These are phyloP conservation scores for Eucalyptus virginea DNA, from an alignment of 345 rosid genomes.

Conservation along the genomic window DNA sequence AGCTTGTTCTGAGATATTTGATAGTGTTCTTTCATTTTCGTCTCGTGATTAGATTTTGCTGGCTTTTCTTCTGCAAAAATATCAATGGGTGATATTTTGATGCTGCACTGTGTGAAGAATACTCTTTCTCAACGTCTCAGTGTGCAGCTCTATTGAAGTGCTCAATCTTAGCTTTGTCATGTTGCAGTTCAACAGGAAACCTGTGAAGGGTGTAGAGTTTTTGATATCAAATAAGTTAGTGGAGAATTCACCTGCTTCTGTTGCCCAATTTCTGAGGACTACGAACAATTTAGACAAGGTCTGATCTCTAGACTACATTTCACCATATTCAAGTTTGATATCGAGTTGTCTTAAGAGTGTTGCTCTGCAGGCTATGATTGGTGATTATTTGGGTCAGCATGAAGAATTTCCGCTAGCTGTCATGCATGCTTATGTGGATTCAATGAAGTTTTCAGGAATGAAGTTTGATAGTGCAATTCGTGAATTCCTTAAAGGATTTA, in stretches of 20 bases:
- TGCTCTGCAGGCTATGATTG: constrained; percentile 76
- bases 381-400: constrained; percentile 96
- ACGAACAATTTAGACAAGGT: constrained; percentile 82
- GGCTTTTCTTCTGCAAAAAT: neutral
- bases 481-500: constrained; percentile 86
- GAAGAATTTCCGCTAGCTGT: constrained; percentile 97
- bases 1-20: neutral
- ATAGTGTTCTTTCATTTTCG: neutral
- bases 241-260: constrained; percentile 66
- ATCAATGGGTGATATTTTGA: neutral
- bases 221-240: constrained; percentile 70
- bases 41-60: neutral
- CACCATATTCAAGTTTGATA: neutral
- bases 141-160: neutral
- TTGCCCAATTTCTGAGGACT: constrained; percentile 81
- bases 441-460: constrained; percentile 78
- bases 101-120: neutral
- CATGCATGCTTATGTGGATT: constrained; percentile 96
- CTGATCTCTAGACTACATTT: neutral
- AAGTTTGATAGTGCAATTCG: constrained; percentile 87
- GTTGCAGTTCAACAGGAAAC: constrained; percentile 87
- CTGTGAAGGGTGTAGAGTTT: constrained; percentile 69
- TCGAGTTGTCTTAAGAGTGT: neutral
- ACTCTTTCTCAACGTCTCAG: neutral
- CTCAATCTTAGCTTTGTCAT: constrained; percentile 3